Conservation (phyloP, 2,329 filamentous ascomycete species). For the Orbilia oligospora region DNA sequence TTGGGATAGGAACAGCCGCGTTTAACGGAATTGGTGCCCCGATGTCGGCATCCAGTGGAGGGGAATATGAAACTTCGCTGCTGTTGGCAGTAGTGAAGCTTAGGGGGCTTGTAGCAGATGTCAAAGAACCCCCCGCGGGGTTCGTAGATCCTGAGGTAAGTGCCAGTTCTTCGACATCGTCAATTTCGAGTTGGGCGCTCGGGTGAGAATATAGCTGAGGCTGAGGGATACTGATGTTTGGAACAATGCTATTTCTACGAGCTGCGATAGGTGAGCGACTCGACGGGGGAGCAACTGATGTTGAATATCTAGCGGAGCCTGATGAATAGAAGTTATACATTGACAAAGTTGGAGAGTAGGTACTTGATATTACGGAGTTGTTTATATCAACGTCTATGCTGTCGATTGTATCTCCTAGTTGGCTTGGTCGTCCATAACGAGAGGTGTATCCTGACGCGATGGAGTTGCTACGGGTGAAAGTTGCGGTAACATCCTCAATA, state of each 20-base stretch:
- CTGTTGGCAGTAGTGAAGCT: conserved; percentile 56
- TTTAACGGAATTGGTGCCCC: conserved; percentile 35
- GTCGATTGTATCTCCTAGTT: conserved; percentile 21
- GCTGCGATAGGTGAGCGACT: conserved; percentile 38
- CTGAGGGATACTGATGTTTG: conserved; percentile 49
- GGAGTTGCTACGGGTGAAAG: conserved; percentile 41
- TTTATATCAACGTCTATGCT: conserved; percentile 14
- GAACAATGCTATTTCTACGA: conserved; percentile 50
- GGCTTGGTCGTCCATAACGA: conserved; percentile 14
- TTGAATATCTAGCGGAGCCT: conserved; percentile 36
- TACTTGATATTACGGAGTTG: conserved; percentile 12
- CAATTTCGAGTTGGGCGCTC: conserved; percentile 50
- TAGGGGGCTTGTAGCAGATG: conserved; percentile 46
- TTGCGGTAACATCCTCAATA: conserved; percentile 50
- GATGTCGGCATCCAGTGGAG: conserved; percentile 20
- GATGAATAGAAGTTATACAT: conserved; percentile 59
- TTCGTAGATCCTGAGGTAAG: background rate
- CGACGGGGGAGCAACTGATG: conserved; percentile 43
- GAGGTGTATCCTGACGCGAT: conserved; percentile 4
- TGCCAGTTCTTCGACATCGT: conserved; percentile 7
- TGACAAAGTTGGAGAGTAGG: conserved; percentile 54
- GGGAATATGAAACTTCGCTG: conserved; percentile 41
- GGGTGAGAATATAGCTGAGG: conserved; percentile 53
- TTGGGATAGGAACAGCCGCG: conserved; percentile 43
- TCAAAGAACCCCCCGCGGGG: conserved; percentile 30